Evolutionary conservation across 2,329 filamentous ascomycete genomes (phyloP), one percentile per base, ranked within the genome.

Genomic region (Diaporthe vexans): DNA sequence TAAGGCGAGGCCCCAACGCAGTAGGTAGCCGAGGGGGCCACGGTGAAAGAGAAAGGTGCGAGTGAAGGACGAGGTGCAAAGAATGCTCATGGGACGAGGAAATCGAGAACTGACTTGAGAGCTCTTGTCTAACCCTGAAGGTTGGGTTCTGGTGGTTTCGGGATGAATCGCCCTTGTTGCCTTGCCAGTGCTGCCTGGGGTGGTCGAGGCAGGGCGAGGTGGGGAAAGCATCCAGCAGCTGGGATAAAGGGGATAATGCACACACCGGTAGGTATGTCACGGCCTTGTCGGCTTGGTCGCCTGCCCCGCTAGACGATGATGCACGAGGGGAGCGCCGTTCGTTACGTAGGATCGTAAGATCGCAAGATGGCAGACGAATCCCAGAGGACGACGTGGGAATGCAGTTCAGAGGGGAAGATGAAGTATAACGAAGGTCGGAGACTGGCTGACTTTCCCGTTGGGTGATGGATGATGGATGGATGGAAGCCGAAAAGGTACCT

Each of bases 181-280:
- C 70, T 72, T 43, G 46, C 29, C 46, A 48, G 59, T 72, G 70
- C 57, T 72, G 70, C 70, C 70, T 72, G 70, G 70, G 63, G 70
- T 54, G 24, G 24, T 52, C 48, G 69, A 52, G 69, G 57, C 59
- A 63, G 70, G 70, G 59, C 57, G 51, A 72, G 70, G 70, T 72
- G 70, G 70, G 70, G 70, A 72, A 72, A 72, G 70, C 70, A 72
- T 72, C 57, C 70, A 72, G 70, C 70, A 63, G 70, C n/a, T 72
- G n/a, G 51, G 70, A 63, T 51, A 54, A 63, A 72, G 58, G 29
- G 46, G 70, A 37, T 51, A 26, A 58, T 43, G 40, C 40, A 43
- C 70, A 48, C 69, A 40, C 40, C 46, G 46, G 69, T 54, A 40
- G 46, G 69, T 54, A 40, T 24, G 48, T 52, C 26, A 29, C 48